These are phyloP conservation scores for Suhomyces emberorum DNA, from an alignment of 805 yeast species.

Conservation along the genomic window DNA sequence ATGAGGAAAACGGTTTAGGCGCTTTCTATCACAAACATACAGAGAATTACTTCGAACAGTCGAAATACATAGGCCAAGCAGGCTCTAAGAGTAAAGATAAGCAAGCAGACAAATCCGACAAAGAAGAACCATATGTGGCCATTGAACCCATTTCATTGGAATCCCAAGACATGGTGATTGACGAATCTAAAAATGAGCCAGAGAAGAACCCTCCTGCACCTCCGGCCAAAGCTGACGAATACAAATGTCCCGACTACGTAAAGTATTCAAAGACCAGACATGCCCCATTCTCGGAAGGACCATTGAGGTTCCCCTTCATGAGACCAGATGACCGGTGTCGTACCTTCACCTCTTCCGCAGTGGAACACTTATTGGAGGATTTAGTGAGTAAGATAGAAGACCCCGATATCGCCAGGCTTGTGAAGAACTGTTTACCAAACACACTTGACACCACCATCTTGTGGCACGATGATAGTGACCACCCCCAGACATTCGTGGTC, in stretches of 20 bases:
- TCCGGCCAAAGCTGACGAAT: too few species aligned
- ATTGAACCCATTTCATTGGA: too few species aligned
- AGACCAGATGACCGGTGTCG: conserved; percentile 72
- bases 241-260: conserved; percentile 66
- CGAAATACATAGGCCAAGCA: too few species aligned
- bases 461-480: conserved; percentile 48
- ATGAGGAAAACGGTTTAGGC: too few species aligned
- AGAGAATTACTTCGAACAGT: too few species aligned
- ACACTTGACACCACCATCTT: conserved; percentile 84
- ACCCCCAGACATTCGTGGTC: conserved; percentile 68
- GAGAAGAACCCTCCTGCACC: too few species aligned
- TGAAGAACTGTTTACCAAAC: conserved; percentile 84
- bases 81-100: too few species aligned
- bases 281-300: conserved; percentile 57
- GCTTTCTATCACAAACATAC: too few species aligned
- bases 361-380: conserved; percentile 58
- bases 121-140: too few species aligned
- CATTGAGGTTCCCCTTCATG: conserved; percentile 61
- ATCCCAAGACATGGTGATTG: too few species aligned
- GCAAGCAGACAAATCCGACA: too few species aligned
- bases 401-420: conserved; percentile 66
- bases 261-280: conserved; percentile 56
- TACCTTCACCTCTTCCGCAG: conserved; percentile 60
- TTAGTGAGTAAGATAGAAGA: conserved; percentile 49
- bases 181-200: too few species aligned